Conservation (phyloP, 371 early-diverging fungal species). For the Neoconidiobolus thromboides region DNA sequence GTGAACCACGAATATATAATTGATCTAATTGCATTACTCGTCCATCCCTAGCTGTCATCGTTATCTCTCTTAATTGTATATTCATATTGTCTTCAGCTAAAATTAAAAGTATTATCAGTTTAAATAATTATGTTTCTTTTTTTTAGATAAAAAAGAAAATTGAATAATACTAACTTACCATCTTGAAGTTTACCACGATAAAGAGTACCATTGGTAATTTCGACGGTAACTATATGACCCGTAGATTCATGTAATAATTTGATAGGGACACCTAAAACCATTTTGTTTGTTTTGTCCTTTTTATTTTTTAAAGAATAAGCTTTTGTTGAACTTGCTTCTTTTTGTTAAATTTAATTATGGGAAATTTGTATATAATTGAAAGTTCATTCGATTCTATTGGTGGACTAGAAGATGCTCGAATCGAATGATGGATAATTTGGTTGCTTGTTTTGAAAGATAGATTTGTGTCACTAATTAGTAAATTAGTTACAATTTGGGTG, state of each 20-base stretch:
- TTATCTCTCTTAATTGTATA: constrained; percentile 81
- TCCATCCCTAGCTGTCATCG: constrained; percentile 81
- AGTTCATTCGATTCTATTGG: too few relatives aligned
- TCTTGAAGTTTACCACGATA: constrained; percentile 90
- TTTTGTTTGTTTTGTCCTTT: constrained; percentile 11
- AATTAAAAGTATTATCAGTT: not conserved
- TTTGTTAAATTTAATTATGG: too few relatives aligned
- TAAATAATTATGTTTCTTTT: not conserved
- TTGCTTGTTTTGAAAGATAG: too few relatives aligned
- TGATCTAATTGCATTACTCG: constrained; percentile 79
- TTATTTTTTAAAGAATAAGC: too few relatives aligned
- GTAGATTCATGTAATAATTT: constrained; percentile 95
- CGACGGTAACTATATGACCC: constrained; percentile 88
- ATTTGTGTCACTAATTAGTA: too few relatives aligned
- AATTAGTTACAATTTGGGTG: too few relatives aligned
- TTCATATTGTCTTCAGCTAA: constrained; percentile 98
- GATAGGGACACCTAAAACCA: constrained; percentile 86
- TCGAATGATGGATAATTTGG: too few relatives aligned
- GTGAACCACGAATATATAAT: constrained; percentile 91
- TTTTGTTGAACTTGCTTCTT: too few relatives aligned
- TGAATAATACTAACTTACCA: constrained; percentile 22
- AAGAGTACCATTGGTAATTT: constrained; percentile 80
- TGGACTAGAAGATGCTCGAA: too few relatives aligned
- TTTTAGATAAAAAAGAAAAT: not conserved
- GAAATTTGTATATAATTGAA: too few relatives aligned